Base-by-base conservation (phyloP, 2,329 filamentous ascomycete genomes). In the Aspergillus calidoustus region DNA sequence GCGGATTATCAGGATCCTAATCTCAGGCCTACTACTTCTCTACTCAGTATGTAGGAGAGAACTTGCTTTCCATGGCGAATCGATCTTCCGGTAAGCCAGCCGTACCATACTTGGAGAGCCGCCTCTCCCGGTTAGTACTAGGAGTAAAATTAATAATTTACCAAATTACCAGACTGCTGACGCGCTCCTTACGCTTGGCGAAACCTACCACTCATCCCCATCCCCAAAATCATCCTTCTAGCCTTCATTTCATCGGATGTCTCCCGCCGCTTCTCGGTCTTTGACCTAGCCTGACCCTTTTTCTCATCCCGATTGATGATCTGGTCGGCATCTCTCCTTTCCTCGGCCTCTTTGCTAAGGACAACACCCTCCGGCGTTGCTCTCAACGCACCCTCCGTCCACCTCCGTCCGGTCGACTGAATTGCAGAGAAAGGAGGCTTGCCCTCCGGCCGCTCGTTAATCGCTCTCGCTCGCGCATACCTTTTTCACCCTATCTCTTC, bases 361-460 rank as follows among this genome's bases (percentile, higher is more conserved):
- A 67, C 67, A 54, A 38, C 60, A 62, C 67, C 70, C 68, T 57
- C 60, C 58, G 65, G 66, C 64, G 66, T 70, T 67, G 66, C 64
- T 66, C 60, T 68, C 60, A 66, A 62, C 65, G 66, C 70, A 46
- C 69, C 66, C 69, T 59, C 69, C 67, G 54, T 74, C 75, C 54
- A 71, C 71, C 56, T 71, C 73, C 66, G 64, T 70, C 73, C 64
- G 69, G 64, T 64, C 66, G 70, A 71, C 64, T 70, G 66, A 71
- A 70, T 64, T 72, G 70, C 69, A 69, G 66, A 70, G 62, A 77
- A 74, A 77, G 76, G 77, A 77, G 76, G 75, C 71, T 71, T 75
- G 72, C 74, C 74, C 75, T 77, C 76, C 76, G 73, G 75, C 71
- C 76, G 70, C 72, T 79, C 76, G 74, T 78, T 79, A 64, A 69